phyloP scores from a whole-genome alignment of 192 early-diverging fungal genomes.

The Kappamyces sp. region DNA sequence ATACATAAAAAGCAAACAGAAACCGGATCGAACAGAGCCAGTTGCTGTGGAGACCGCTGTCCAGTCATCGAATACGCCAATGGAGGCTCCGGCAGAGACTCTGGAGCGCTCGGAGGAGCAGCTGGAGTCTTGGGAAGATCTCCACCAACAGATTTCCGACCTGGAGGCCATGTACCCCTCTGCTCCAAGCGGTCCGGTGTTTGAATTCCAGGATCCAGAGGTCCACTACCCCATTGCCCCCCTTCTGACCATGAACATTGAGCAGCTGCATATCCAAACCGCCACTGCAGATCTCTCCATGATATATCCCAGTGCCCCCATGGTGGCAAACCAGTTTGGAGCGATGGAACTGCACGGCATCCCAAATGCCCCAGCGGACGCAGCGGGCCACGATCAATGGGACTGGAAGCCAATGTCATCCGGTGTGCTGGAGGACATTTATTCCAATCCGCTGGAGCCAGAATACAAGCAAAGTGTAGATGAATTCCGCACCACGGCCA shows the following conservation, averaged over 20 bases:
- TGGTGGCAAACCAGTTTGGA: too few relatives aligned
- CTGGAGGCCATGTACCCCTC: constrained; percentile 6
- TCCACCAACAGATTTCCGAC: constrained; percentile 4
- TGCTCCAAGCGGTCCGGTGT: constrained; percentile 11
- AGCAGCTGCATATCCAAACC: too few relatives aligned
- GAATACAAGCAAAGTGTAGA: too few relatives aligned
- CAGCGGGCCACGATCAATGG: too few relatives aligned
- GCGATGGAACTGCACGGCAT: too few relatives aligned
- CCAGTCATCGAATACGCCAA: constrained; percentile 1
- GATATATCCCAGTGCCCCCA: too few relatives aligned
- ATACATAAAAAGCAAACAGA: neutral
- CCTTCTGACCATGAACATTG: constrained; percentile 12
- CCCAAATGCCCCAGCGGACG: too few relatives aligned
- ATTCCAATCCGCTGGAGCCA: too few relatives aligned
- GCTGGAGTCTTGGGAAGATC: constrained; percentile 13
- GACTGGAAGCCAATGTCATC: too few relatives aligned
- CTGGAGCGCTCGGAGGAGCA: neutral
- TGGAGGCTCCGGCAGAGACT: constrained; percentile 1
- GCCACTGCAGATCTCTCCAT: too few relatives aligned
- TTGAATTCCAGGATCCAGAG: constrained; percentile 1
- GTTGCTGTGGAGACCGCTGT: neutral
- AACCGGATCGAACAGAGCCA: neutral
- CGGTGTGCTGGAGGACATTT: too few relatives aligned
- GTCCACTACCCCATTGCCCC: constrained; percentile 9
- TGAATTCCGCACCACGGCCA: too few relatives aligned